These are phyloP conservation scores for Boletus rubropictus DNA, from an alignment of 768 basidiomycete species.

Conservation along the genomic window DNA sequence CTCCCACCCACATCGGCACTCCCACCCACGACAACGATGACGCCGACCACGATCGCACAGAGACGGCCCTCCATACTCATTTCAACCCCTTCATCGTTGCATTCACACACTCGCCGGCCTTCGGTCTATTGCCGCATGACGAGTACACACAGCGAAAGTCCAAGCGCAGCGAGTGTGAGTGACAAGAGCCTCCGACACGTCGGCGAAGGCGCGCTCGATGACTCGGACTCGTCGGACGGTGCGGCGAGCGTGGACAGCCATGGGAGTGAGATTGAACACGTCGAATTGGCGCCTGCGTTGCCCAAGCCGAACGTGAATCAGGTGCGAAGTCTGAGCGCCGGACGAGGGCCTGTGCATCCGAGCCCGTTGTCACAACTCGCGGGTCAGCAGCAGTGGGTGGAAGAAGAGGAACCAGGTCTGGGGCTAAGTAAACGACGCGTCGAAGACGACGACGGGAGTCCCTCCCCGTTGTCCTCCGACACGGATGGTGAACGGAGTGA, in stretches of 20 bases:
- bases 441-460: slow-evolving; percentile 49
- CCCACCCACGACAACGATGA: slow-evolving; percentile 35
- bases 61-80: slow-evolving; percentile 38
- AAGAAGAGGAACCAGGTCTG: slow-evolving; percentile 36
- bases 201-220: slow-evolving; percentile 73
- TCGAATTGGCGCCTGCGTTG: slow-evolving; percentile 22
- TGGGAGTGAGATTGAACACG: slow-evolving; percentile 30
- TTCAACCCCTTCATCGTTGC: slow-evolving; percentile 31
- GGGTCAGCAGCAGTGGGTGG: slow-evolving; percentile 49
- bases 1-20: slow-evolving; percentile 30
- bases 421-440: slow-evolving; percentile 18
- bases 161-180: slow-evolving; percentile 32
- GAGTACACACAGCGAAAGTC: slow-evolving; percentile 28
- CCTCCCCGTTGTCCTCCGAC: slow-evolving; percentile 57
- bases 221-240: slow-evolving; percentile 60
- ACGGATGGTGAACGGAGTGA: slow-evolving; percentile 47
- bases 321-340: slow-evolving; percentile 33
- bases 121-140: slow-evolving; percentile 39
- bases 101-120: slow-evolving; percentile 30
- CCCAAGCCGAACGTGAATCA: slow-evolving; percentile 27
- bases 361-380: slow-evolving; percentile 63
- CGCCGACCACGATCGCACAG: slow-evolving; percentile 40
- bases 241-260: slow-evolving; percentile 15
- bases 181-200: slow-evolving; percentile 54
- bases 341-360: slow-evolving; percentile 39